These are phyloP conservation scores for Aspergillus alliaceus DNA, from an alignment of 2,329 filamentous ascomycete species.

Conservation along the genomic window DNA sequence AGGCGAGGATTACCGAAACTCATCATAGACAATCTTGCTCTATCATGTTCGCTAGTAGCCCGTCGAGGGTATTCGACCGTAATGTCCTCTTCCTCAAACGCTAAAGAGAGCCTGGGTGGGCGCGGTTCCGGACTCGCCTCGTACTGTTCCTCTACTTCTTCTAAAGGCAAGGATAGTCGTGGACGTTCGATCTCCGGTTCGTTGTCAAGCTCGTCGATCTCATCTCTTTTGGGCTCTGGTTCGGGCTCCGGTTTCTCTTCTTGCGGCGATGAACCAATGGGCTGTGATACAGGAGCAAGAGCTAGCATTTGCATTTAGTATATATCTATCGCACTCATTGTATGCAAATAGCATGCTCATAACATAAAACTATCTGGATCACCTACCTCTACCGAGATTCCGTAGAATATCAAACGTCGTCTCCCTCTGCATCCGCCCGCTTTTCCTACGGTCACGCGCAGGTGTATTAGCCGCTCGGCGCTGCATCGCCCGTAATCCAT, in stretches of 20 bases:
- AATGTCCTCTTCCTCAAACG: conserved; percentile 49
- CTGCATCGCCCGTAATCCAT: conserved; percentile 56
- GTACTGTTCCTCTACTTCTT: conserved; percentile 48
- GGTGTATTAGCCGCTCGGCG: conserved; percentile 55
- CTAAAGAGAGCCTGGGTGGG: conserved; percentile 40
- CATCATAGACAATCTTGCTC: conserved; percentile 41
- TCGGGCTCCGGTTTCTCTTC: conserved; percentile 25
- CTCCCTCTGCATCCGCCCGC: conserved; percentile 52
- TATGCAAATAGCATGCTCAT: background rate
- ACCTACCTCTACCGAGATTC: conserved; percentile 52
- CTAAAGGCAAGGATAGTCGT: conserved; percentile 47
- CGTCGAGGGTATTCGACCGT: conserved; percentile 46
- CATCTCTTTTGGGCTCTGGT: conserved; percentile 25
- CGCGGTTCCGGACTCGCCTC: conserved; percentile 39
- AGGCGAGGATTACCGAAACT: conserved; percentile 44
- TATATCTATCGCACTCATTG: background rate
- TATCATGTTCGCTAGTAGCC: conserved; percentile 39
- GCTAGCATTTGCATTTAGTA: conserved; percentile 29
- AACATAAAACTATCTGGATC: background rate
- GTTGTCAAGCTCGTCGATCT: conserved; percentile 50
- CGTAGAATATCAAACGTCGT: conserved; percentile 57
- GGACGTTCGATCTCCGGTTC: conserved; percentile 47
- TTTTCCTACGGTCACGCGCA: conserved; percentile 49
- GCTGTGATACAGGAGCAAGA: conserved; percentile 51
- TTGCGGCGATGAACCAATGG: conserved; percentile 49